A percentile compares a stretch with the other conserved stretches of the same genome.
phyloP scores from a whole-genome alignment of 345 rosid genomes.

The Salix brachista region DNA sequence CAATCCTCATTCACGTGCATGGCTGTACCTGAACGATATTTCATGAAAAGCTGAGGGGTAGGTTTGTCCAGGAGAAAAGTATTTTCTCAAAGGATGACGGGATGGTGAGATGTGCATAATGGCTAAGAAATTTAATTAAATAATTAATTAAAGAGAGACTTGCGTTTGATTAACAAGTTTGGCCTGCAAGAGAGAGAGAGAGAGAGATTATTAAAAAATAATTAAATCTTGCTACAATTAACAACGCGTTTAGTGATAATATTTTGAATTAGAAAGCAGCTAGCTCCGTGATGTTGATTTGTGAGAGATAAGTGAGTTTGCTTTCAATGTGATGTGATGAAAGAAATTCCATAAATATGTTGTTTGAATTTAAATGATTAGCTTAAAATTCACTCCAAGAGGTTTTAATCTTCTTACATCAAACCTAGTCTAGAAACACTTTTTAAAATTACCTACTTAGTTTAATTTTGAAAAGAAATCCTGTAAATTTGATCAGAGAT shows the following conservation, averaged over 20 bases:
- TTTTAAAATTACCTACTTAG: too few species aligned
- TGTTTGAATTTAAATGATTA: too few species aligned
- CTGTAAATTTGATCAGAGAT: too few species aligned
- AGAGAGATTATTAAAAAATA: background rate
- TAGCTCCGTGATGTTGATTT: background rate
- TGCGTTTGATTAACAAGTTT: background rate
- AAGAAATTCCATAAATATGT: too few species aligned
- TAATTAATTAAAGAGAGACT: background rate
- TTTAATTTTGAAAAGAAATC: too few species aligned
- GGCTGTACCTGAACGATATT: background rate
- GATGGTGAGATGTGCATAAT: background rate
- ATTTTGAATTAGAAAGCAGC: background rate
- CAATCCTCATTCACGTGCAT: slow-evolving; percentile 31
- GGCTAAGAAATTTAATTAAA: background rate
- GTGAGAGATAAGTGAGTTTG: background rate
- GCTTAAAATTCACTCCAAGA: too few species aligned
- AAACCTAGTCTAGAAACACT: too few species aligned
- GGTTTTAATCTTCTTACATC: too few species aligned
- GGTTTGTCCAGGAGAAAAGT: background rate
- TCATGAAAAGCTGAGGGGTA: background rate
- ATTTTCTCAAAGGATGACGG: background rate
- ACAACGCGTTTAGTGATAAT: background rate
- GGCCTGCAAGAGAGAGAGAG: background rate
- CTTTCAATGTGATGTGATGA: background rate
- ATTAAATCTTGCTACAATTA: background rate